Percentiles rank a stretch among this genome's conserved stretches.
These are phyloP conservation scores for Encephalitozoon romaleae DNA, from an alignment of 371 early-diverging fungal genomes.

Conservation along the genomic window DNA sequence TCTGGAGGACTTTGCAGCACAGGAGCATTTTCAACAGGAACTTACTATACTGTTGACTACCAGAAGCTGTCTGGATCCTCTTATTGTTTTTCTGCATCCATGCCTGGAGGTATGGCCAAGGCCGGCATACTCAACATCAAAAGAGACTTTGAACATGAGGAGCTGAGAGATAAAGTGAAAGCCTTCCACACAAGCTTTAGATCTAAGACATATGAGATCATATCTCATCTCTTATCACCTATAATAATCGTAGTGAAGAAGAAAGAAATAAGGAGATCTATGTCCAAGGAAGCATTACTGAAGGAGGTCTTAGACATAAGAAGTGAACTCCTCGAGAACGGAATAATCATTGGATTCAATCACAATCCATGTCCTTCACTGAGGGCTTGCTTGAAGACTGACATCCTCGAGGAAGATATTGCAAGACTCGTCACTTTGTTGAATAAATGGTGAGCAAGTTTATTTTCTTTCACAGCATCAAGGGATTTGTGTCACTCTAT, in stretches of 20 bases:
- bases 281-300: background rate
- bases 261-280: background rate
- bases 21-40: slow-evolving; percentile 89
- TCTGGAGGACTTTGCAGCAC: slow-evolving; percentile 71
- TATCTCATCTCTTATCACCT: slow-evolving; percentile 34
- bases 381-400: slow-evolving; percentile 31
- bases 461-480: background rate
- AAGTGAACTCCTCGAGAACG: background rate
- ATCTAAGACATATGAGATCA: slow-evolving; percentile 8
- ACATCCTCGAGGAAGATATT: background rate
- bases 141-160: slow-evolving; percentile 7
- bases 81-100: slow-evolving; percentile 92
- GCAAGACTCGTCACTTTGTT: background rate
- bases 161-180: background rate
- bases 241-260: slow-evolving; percentile 28
- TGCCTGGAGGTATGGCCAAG: slow-evolving; percentile 85
- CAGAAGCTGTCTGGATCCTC: slow-evolving; percentile 79
- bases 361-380: slow-evolving; percentile 29
- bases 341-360: slow-evolving; percentile 17
- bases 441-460: background rate
- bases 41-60: slow-evolving; percentile 77
- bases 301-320: background rate
- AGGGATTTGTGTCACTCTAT: background rate
- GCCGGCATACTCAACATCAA: slow-evolving; percentile 74
- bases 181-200: slow-evolving; percentile 16